These are phyloP conservation scores for Strigomonas galati DNA, from an alignment of 208 protist species.

Conservation along the genomic window DNA sequence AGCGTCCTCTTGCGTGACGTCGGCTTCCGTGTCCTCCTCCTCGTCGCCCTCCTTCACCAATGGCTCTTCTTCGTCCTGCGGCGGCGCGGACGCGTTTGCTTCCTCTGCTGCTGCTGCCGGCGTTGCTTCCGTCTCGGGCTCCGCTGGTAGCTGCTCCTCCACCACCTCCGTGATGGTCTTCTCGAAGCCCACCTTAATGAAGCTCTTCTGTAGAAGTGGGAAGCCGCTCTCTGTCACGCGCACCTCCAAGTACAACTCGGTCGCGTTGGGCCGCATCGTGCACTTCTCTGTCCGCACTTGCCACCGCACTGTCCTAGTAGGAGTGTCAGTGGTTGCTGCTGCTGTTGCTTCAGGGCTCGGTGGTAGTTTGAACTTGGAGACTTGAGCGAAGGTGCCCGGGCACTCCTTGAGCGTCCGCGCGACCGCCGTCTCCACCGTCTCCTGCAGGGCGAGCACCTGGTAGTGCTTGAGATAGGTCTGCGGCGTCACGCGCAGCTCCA, in stretches of 20 bases:
- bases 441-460: no score
- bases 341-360: no score
- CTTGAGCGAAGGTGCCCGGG: no score
- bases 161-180: constrained; percentile 11
- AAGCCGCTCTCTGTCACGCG: constrained; percentile 57
- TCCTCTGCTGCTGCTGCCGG: not conserved
- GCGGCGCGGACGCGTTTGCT: not conserved
- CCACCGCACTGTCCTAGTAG: no score
- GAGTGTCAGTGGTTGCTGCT: no score
- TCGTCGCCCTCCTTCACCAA: not conserved
- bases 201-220: constrained; percentile 43
- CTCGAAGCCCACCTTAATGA: constrained; percentile 34
- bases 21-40: not conserved
- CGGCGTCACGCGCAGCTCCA: no score
- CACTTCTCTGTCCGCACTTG: not conserved
- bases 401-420: no score
- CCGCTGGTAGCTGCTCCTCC: not conserved
- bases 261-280: constrained; percentile 15
- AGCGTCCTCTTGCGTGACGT: not conserved
- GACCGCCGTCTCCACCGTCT: no score
- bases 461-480: no score
- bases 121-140: not conserved
- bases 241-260: constrained; percentile 58
- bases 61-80: not conserved
- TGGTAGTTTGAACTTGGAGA: no score